A percentile compares a stretch with the other conserved stretches of the same genome.
Evolutionary conservation across 495 filamentous ascomycete species (phyloP).

Genomic region (Aspergillus indologenus): DNA sequence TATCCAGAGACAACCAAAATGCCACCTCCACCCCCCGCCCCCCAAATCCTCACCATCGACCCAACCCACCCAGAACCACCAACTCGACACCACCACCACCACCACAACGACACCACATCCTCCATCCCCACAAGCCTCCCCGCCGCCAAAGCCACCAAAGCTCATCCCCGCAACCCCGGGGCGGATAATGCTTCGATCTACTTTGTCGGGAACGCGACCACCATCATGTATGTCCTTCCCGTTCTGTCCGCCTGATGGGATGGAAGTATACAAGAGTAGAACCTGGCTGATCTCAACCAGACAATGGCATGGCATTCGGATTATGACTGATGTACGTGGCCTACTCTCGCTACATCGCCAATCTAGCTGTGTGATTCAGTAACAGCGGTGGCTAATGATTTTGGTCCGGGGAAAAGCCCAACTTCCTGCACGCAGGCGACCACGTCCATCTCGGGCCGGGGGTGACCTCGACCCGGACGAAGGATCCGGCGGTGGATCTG

Average conservation of each 20-base stretch:
- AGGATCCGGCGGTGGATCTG: slow-evolving; percentile 60
- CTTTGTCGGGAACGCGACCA: slow-evolving; percentile 68
- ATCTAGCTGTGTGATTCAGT: too few species aligned
- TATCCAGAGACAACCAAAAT: not conserved
- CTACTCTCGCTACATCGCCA: too few species aligned
- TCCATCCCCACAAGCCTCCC: slow-evolving; percentile 25
- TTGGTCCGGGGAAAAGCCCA: slow-evolving; percentile 52
- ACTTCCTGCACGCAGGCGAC: slow-evolving; percentile 68
- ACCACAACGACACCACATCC: not conserved
- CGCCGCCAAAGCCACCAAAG: slow-evolving; percentile 37
- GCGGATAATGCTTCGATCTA: slow-evolving; percentile 45
- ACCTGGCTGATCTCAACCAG: slow-evolving; percentile 18
- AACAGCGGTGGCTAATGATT: too few species aligned
- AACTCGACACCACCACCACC: not conserved
- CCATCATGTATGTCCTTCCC: slow-evolving; percentile 45
- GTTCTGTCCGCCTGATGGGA: not conserved
- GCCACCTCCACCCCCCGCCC: too few species aligned
- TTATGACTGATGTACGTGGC: slow-evolving; percentile 56
- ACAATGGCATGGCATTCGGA: slow-evolving; percentile 58
- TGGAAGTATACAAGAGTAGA: not conserved
- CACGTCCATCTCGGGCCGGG: slow-evolving; percentile 67
- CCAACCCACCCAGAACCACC: not conserved
- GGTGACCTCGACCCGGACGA: slow-evolving; percentile 49
- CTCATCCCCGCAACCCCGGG: slow-evolving; percentile 36
- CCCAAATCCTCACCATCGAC: not conserved